A percentile compares a stretch with the other conserved stretches of the same genome.
These are phyloP conservation scores for Penicillium aurantiogriseum DNA, from an alignment of 2,329 filamentous ascomycete genomes.

Conservation along the genomic window DNA sequence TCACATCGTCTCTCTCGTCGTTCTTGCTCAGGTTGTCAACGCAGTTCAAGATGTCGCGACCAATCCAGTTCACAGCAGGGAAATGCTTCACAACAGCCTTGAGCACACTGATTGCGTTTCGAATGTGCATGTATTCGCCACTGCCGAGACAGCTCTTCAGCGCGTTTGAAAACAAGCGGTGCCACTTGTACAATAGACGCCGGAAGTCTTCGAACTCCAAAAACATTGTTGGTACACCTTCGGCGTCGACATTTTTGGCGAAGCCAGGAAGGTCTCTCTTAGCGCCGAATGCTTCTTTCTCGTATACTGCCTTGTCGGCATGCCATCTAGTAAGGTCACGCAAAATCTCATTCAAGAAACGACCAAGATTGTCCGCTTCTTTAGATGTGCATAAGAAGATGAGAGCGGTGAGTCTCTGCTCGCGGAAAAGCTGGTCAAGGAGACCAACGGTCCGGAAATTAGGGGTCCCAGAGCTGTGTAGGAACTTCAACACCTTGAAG, in stretches of 20 bases:
- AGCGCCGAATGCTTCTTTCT: slow-evolving; percentile 73
- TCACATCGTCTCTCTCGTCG: slow-evolving; percentile 50
- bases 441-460: slow-evolving; percentile 84
- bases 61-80: slow-evolving; percentile 88
- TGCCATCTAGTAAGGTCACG: slow-evolving; percentile 84
- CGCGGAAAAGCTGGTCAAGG: slow-evolving; percentile 78
- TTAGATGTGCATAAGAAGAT: slow-evolving; percentile 88
- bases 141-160: slow-evolving; percentile 78
- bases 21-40: slow-evolving; percentile 46
- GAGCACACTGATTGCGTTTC: slow-evolving; percentile 88
- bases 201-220: slow-evolving; percentile 85
- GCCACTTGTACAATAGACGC: slow-evolving; percentile 84
- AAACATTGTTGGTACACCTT: slow-evolving; percentile 68
- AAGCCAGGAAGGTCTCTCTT: slow-evolving; percentile 73
- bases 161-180: slow-evolving; percentile 74
- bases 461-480: slow-evolving; percentile 79
- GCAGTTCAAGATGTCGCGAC: slow-evolving; percentile 47
- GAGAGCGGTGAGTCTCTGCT: slow-evolving; percentile 74
- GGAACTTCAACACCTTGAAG: slow-evolving; percentile 79
- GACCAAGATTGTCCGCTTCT: slow-evolving; percentile 89
- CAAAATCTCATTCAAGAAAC: slow-evolving; percentile 80
- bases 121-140: slow-evolving; percentile 94
- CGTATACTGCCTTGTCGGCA: slow-evolving; percentile 69
- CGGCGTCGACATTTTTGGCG: slow-evolving; percentile 67
- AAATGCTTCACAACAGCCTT: slow-evolving; percentile 79